phyloP scores from a whole-genome alignment of 2,329 filamentous ascomycete species.

The Penicillium sp. region DNA sequence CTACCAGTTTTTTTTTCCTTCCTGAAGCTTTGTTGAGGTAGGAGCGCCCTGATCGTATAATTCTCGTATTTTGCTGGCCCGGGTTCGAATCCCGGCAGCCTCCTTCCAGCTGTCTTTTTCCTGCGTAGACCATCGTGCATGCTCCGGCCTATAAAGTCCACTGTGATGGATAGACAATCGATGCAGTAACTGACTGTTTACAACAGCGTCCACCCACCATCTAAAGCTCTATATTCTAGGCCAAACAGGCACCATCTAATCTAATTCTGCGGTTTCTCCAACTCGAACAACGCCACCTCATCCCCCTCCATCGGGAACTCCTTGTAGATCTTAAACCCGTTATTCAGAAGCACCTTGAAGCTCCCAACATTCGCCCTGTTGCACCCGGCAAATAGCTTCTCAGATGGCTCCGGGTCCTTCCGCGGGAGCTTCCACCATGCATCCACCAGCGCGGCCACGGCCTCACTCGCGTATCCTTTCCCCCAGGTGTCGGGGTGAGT shows the following conservation, averaged over 20 bases:
- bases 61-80: background rate
- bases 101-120: background rate
- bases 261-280: constrained; percentile 6
- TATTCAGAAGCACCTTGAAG: constrained; percentile 19
- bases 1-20: constrained; percentile 62
- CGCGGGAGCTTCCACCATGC: constrained; percentile 25
- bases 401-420: constrained; percentile 2
- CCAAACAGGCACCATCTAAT: no score
- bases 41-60: background rate
- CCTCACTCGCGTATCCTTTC: constrained; percentile 25
- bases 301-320: constrained; percentile 18
- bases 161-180: no score
- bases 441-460: constrained; percentile 20
- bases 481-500: constrained; percentile 28
- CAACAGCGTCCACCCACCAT: no score
- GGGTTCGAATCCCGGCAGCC: constrained; percentile 1
- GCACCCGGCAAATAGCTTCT: constrained; percentile 20
- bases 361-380: constrained; percentile 22
- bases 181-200: no score
- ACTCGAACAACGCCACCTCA: constrained; percentile 14
- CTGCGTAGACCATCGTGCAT: no score
- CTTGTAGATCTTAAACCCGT: constrained; percentile 14
- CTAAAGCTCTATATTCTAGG: no score
- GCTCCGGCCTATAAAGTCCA: no score
- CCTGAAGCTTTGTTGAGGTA: constrained; percentile 5